Conservation (phyloP, 805 yeast species). For the Candida khao-thaluensis region DNA sequence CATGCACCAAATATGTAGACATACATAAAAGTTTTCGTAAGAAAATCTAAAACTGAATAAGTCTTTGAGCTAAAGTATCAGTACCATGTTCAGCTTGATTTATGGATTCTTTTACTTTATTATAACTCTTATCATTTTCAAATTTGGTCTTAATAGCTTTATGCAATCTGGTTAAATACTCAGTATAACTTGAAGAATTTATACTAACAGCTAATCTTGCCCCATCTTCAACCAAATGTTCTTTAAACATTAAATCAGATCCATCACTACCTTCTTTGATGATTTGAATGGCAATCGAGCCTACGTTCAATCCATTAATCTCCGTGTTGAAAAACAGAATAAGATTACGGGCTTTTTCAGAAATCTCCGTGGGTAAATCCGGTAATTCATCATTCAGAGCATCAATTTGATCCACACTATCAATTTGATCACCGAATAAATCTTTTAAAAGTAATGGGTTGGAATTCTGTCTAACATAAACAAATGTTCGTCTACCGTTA, state of each 20-base stretch:
- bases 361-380: slow-evolving; percentile 63
- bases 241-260: slow-evolving; percentile 50
- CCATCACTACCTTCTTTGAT: slow-evolving; percentile 67
- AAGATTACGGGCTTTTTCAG: slow-evolving; percentile 63
- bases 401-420: slow-evolving; percentile 45
- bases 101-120: slow-evolving; percentile 27
- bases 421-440: slow-evolving; percentile 60
- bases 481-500: slow-evolving; percentile 57
- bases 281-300: slow-evolving; percentile 50
- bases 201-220: slow-evolving; percentile 38
- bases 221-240: slow-evolving; percentile 73
- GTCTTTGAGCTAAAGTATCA: slow-evolving; percentile 40
- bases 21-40: too few species aligned
- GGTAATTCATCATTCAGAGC: slow-evolving; percentile 64
- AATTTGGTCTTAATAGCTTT: slow-evolving; percentile 54
- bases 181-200: slow-evolving; percentile 50
- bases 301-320: slow-evolving; percentile 29
- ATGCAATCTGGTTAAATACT: slow-evolving; percentile 68
- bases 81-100: slow-evolving; percentile 26
- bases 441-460: slow-evolving; percentile 68
- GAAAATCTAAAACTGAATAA: slow-evolving; percentile 35
- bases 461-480: slow-evolving; percentile 71
- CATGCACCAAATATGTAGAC: too few species aligned
- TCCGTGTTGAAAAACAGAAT: slow-evolving; percentile 49
- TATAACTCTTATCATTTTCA: slow-evolving; percentile 44